Base-by-base conservation (phyloP, 2,329 filamentous ascomycete species). In the Aureobasidium sp. region DNA sequence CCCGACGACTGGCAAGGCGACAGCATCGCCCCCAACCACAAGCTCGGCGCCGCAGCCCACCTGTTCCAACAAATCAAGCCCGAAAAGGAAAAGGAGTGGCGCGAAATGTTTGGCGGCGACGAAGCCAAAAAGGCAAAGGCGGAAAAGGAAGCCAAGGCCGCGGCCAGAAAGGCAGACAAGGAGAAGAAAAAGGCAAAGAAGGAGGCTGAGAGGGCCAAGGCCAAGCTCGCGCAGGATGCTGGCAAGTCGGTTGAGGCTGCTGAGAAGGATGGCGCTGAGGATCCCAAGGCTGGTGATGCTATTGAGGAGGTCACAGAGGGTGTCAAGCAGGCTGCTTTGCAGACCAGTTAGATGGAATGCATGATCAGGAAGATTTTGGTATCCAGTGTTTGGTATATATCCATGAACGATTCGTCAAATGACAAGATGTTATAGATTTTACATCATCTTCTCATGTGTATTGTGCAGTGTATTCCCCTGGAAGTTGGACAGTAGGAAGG, bases 71-170 rank as follows among this genome's bases (percentile, higher is more conserved):
- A 83, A 60, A 96, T 96, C 70, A 89, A 91, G 66, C 81, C 87
- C 11, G 87, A 89, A 74, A 93, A 92, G 78, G 86, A 89, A 51
- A 84, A 88, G 57, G 88, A 93, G 73, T 96, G 91, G 91, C 86
- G 88, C 63, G 84, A 88, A 65, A 82, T 84, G 67, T 96, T 86
- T 68, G 87, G 87, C 56, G 87, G 87, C 7, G 84, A 82, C 22
- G 84, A 87, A 70, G 81, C 82, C 39, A 80, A 87, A 68, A 85
- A 90, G 66, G 79, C 86, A 44, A 87, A 87, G 70, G 88, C 88
- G 69, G 86, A 89, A 67, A 88, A 88, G 70, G 87, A 84, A 47
- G 78, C 81, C 34, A 80, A 82, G 67, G 79, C 78, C 42, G 78
- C 78, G 0, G 79, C 79, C 2, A 78, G 83, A 60, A 85, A 87